Conservation (phyloP, 192 early-diverging fungal species). For the Lobosporangium transversale region DNA sequence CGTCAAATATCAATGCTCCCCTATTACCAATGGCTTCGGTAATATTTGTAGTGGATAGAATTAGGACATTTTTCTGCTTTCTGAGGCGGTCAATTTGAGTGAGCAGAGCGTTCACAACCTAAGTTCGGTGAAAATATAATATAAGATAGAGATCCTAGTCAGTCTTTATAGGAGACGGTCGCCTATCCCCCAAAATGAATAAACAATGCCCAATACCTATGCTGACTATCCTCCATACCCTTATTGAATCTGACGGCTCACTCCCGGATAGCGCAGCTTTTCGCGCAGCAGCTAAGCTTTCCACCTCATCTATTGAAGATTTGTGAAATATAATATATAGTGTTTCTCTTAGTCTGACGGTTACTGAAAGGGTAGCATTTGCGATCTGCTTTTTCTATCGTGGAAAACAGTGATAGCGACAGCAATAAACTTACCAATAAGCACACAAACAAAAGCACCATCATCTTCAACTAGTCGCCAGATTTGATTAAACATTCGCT, state of each 20-base stretch:
- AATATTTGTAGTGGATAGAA: conserved; percentile 78
- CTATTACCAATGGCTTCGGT: conserved; percentile 74
- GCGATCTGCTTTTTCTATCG: neutral
- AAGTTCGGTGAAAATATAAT: neutral
- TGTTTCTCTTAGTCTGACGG: too few relatives aligned
- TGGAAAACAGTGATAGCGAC: too few relatives aligned
- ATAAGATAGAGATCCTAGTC: neutral
- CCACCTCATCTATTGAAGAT: conserved; percentile 70
- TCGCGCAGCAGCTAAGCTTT: conserved; percentile 72
- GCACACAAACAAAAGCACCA: conserved; percentile 68
- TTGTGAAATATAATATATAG: neutral
- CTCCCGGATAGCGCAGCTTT: conserved; percentile 67
- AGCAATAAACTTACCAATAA: conserved; percentile 62
- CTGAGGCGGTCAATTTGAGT: conserved; percentile 78
- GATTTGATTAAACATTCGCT: conserved; percentile 69
- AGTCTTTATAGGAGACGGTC: too few relatives aligned
- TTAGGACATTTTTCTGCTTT: conserved; percentile 67
- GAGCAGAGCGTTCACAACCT: conserved; percentile 72
- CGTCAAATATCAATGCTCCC: too few relatives aligned
- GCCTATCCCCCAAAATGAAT: too few relatives aligned
- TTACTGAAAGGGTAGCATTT: too few relatives aligned
- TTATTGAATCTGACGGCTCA: conserved; percentile 76
- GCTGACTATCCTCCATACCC: conserved; percentile 51
- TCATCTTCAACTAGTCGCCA: conserved; percentile 65
- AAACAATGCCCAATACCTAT: too few relatives aligned